Percentiles rank a stretch among this genome's conserved stretches.
phyloP scores from a whole-genome alignment of 202 grass and related monocot genomes.

The Zizania palustris region DNA sequence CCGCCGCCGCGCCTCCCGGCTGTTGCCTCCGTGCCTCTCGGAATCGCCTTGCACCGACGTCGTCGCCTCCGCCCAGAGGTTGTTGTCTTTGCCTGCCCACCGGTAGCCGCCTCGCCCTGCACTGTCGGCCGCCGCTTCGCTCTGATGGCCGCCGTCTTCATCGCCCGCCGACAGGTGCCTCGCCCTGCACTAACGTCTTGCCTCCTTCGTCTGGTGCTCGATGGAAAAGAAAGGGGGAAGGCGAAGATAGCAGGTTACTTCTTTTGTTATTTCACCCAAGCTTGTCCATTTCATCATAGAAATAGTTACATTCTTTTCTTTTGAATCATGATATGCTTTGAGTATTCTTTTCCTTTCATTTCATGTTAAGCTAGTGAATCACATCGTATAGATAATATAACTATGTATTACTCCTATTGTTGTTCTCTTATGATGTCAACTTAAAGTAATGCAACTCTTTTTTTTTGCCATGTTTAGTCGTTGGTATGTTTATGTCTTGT shows the following conservation, averaged over 20 bases:
- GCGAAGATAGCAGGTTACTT: constrained; percentile 83
- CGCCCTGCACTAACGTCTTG: too few species aligned
- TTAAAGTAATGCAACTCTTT: background rate
- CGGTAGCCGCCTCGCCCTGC: too few species aligned
- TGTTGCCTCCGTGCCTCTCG: too few species aligned
- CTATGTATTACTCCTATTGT: background rate
- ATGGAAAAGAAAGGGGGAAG: too few species aligned
- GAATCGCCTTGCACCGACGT: too few species aligned
- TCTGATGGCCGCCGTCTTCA: too few species aligned
- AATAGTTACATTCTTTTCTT: constrained; percentile 12
- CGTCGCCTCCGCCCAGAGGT: too few species aligned
- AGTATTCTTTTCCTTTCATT: background rate
- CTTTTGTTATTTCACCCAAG: constrained; percentile 18
- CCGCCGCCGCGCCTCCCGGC: too few species aligned
- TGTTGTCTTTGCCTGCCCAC: too few species aligned
- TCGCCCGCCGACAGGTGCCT: too few species aligned
- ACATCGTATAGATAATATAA: constrained; percentile 10
- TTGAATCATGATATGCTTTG: constrained; percentile 11
- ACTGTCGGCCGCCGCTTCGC: too few species aligned
- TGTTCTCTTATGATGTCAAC: background rate
- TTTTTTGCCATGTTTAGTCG: background rate
- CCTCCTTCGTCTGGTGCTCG: too few species aligned
- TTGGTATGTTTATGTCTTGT: background rate
- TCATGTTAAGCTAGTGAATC: constrained; percentile 26
- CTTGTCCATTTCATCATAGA: constrained; percentile 4